These are phyloP conservation scores for Cystobasidiopsis lactophilus DNA, from an alignment of 768 basidiomycete genomes.

Conservation along the genomic window DNA sequence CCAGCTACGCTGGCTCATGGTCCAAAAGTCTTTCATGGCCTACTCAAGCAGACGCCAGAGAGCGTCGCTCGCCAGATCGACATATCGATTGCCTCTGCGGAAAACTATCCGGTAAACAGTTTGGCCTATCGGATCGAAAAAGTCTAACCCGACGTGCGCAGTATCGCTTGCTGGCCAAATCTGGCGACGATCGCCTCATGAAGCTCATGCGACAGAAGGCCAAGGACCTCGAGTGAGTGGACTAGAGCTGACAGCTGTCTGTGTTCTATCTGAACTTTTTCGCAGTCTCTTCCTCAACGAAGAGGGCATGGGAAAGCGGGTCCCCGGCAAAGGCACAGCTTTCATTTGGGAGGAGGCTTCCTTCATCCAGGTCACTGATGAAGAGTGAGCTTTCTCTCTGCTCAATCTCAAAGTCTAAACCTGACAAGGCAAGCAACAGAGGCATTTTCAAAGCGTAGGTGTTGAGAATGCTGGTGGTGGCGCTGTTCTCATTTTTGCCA, in stretches of 20 bases:
- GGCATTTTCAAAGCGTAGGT: too few relatives aligned
- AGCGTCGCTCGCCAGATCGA: neutral
- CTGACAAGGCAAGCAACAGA: too few relatives aligned
- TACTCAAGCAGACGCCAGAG: neutral
- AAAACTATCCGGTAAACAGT: neutral
- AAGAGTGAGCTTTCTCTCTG: neutral
- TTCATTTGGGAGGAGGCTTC: neutral
- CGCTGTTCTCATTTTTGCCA: too few relatives aligned
- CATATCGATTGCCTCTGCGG: neutral
- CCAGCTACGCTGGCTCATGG: too few relatives aligned
- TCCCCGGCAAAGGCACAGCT: neutral
- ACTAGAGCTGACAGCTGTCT: neutral
- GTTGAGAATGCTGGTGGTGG: too few relatives aligned
- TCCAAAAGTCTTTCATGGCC: too few relatives aligned
- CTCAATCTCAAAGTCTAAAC: too few relatives aligned
- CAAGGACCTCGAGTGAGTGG: neutral
- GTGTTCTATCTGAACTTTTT: neutral
- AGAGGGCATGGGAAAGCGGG: neutral
- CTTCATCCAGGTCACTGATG: neutral
- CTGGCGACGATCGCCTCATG: neutral
- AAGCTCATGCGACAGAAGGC: neutral
- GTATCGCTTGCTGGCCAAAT: neutral
- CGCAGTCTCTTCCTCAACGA: conserved; percentile 1
- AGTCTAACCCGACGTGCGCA: neutral
- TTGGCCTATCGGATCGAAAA: neutral